These are phyloP conservation scores for Backusella westeae DNA, from an alignment of 192 early-diverging fungal genomes.

Conservation along the genomic window DNA sequence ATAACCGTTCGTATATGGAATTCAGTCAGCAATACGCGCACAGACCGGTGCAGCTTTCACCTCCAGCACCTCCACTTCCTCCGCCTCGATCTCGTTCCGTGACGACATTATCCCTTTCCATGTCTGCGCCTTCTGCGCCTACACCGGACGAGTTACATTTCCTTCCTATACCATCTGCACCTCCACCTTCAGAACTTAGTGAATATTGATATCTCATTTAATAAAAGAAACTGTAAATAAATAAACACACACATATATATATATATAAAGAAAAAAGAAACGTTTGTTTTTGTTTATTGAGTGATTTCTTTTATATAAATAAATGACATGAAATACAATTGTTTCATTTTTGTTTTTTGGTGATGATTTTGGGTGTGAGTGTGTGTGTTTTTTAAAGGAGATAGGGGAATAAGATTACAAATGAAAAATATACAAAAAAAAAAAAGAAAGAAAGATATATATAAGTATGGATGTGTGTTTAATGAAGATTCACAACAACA, in stretches of 20 bases:
- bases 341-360: not conserved
- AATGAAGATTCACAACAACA: constrained; percentile 35
- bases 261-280: too few relatives aligned
- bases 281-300: too few relatives aligned
- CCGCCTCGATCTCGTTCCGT: not conserved
- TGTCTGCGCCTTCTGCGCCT: not conserved
- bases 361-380: not conserved
- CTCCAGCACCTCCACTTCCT: not conserved
- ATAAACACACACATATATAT: not conserved
- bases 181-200: not conserved
- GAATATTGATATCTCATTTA: too few relatives aligned
- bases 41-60: not conserved
- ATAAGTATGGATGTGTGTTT: not conserved
- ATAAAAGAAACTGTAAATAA: not conserved
- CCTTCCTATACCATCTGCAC: constrained; percentile 4
- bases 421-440: not conserved
- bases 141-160: not conserved
- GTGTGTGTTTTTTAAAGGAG: too few relatives aligned
- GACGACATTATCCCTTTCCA: not conserved
- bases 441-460: not conserved
- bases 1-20: not conserved
- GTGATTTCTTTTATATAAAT: too few relatives aligned
- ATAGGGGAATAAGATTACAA: not conserved
- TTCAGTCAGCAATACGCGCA: not conserved
- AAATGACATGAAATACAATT: too few relatives aligned